phyloP scores from a whole-genome alignment of 257 asterid species.

The Solanum habrochaites region DNA sequence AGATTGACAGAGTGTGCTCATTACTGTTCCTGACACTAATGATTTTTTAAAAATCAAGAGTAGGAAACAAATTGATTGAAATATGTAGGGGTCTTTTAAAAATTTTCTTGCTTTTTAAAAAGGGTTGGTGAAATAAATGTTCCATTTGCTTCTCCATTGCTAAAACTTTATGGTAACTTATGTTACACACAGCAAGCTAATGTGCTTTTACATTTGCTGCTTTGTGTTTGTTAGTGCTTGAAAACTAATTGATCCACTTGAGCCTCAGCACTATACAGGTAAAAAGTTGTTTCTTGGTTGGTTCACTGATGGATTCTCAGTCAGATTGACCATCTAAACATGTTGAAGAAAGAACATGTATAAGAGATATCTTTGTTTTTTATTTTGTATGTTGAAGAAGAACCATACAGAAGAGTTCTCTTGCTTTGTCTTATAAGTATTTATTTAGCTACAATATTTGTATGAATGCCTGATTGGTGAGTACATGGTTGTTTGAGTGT shows the following conservation, averaged over 20 bases:
- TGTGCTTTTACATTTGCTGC: neutral
- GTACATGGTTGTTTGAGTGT: neutral
- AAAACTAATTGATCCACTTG: neutral
- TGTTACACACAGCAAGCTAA: neutral
- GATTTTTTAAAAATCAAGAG: slow-evolving; percentile 23
- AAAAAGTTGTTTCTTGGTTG: neutral
- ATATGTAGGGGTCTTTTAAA: slow-evolving; percentile 26
- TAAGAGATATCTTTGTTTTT: neutral
- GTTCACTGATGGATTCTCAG: neutral
- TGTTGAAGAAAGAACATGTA: neutral
- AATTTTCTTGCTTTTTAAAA: slow-evolving; percentile 15
- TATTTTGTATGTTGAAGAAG: neutral
- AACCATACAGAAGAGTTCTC: neutral
- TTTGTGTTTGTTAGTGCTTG: neutral
- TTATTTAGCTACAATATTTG: neutral
- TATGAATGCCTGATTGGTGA: neutral
- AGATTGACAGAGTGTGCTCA: slow-evolving; percentile 11
- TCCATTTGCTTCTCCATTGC: slow-evolving; percentile 3
- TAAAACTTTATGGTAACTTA: slow-evolving; percentile 10
- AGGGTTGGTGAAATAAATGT: slow-evolving; percentile 34
- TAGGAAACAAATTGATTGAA: slow-evolving; percentile 34
- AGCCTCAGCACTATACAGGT: neutral
- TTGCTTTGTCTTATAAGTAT: neutral
- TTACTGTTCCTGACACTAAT: slow-evolving; percentile 25
- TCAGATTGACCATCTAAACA: neutral